A percentile compares a stretch with the other conserved stretches of the same genome.
These are phyloP conservation scores for Ceratonia siliqua DNA, from an alignment of 306 rosid genomes.

Conservation along the genomic window DNA sequence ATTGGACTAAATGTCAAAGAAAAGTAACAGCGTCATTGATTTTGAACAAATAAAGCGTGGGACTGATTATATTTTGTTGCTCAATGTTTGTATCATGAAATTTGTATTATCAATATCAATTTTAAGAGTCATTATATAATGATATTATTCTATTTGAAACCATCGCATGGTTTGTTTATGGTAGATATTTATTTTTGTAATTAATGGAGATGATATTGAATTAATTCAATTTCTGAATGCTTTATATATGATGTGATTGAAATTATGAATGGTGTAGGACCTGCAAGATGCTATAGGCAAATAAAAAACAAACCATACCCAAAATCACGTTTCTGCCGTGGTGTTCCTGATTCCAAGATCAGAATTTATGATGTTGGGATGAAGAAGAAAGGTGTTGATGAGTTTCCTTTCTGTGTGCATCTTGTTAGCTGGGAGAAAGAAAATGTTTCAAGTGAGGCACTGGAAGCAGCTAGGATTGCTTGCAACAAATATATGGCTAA, in stretches of 20 bases:
- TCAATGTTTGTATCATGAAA: not conserved
- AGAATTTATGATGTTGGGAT: conserved; percentile 92
- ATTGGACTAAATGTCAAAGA: not conserved
- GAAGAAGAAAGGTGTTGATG: conserved; percentile 93
- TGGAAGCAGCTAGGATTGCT: conserved; percentile 86
- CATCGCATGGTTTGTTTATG: not conserved
- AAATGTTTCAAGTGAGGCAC: conserved; percentile 82
- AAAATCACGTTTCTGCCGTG: conserved; percentile 86
- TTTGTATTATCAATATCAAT: not conserved
- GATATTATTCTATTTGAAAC: not conserved
- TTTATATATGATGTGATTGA: not conserved
- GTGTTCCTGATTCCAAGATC: conserved; percentile 92
- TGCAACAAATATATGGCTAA: conserved; percentile 90
- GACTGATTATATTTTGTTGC: not conserved
- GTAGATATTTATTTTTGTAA: not conserved
- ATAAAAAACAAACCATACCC: conserved; percentile 87
- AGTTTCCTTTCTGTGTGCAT: conserved; percentile 90
- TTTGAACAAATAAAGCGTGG: not conserved
- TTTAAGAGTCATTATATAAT: not conserved
- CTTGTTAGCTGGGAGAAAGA: conserved; percentile 92
- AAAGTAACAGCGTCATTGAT: not conserved
- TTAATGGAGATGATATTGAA: not conserved
- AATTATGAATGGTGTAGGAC: conserved; percentile 48
- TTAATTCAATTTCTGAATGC: not conserved
- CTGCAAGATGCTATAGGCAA: conserved; percentile 84